Evolutionary conservation across 257 asterid genomes (phyloP).

Genomic region (Nicotiana tabacum): DNA sequence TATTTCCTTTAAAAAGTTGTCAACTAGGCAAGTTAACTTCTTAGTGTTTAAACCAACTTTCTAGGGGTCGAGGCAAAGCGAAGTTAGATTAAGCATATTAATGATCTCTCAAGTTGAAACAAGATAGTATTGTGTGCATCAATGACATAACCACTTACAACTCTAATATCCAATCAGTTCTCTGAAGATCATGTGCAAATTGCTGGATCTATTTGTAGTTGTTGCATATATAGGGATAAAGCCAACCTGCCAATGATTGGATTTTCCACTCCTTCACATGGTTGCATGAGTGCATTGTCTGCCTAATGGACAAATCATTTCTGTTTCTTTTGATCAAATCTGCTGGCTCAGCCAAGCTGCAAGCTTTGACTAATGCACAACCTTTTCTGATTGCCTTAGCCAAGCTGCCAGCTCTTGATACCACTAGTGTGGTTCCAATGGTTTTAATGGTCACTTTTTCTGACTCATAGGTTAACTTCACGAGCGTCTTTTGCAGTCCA

Average conservation of each 20-base stretch:
- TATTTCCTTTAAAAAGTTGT: background rate
- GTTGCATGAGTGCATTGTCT: background rate
- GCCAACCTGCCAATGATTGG: background rate
- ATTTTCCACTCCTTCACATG: background rate
- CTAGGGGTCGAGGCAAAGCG: background rate
- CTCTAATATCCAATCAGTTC: background rate
- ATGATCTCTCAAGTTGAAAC: background rate
- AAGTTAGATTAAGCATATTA: background rate
- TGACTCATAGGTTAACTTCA: background rate
- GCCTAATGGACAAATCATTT: background rate
- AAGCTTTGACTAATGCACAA: background rate
- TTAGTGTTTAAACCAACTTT: background rate
- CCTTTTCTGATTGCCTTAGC: background rate
- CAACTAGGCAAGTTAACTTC: constrained; percentile 5
- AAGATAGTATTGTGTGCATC: background rate
- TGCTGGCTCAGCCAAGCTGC: constrained; percentile 5
- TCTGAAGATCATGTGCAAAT: background rate
- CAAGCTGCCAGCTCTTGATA: background rate
- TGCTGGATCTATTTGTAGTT: background rate
- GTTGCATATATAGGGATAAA: background rate
- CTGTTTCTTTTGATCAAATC: background rate
- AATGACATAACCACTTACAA: background rate
- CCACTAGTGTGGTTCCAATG: background rate
- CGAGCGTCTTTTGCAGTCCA: background rate
- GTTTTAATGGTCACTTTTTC: background rate